Percentiles rank a stretch among this genome's conserved stretches.
These are phyloP conservation scores for Bromus sterilis DNA, from an alignment of 176 grass and related monocot genomes.

Conservation along the genomic window DNA sequence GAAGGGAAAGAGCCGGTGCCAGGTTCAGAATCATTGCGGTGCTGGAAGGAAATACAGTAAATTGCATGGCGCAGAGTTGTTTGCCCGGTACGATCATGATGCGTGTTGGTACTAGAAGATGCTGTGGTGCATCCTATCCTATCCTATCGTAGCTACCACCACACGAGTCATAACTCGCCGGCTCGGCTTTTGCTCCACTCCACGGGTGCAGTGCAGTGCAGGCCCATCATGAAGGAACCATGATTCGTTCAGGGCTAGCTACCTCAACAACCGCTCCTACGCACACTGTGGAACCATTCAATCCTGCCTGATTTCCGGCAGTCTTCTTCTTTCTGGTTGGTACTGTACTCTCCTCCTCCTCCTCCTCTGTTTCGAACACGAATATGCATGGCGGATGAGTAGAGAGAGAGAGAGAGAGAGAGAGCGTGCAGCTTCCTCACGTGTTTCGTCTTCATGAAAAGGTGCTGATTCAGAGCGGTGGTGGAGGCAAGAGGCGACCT, in stretches of 20 bases:
- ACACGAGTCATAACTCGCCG: neutral
- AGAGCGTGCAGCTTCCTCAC: neutral
- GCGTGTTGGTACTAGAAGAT: too few relatives aligned
- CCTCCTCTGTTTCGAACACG: neutral
- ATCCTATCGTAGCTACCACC: neutral
- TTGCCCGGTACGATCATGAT: neutral
- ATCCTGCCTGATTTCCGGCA: neutral
- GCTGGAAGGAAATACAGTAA: too few relatives aligned
- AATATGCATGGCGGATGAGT: neutral
- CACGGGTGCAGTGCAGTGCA: conserved; percentile 34
- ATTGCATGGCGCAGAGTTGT: neutral
- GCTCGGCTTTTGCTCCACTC: conserved; percentile 27
- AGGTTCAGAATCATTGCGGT: neutral
- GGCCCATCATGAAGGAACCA: conserved; percentile 22
- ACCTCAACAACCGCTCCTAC: neutral
- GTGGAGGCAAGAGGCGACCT: too few relatives aligned
- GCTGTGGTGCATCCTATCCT: neutral
- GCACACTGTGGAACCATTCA: conserved; percentile 7
- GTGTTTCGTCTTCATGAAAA: too few relatives aligned
- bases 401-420: neutral
- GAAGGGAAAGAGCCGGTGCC: too few relatives aligned
- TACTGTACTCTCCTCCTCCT: neutral
- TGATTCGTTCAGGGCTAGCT: conserved; percentile 14
- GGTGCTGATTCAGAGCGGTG: too few relatives aligned
- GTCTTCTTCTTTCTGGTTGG: neutral